Evolutionary conservation across 176 grass and related monocot species (phyloP), one percentile per base, ranked within the genome.

Genomic region (Aegilops umbellulata): DNA sequence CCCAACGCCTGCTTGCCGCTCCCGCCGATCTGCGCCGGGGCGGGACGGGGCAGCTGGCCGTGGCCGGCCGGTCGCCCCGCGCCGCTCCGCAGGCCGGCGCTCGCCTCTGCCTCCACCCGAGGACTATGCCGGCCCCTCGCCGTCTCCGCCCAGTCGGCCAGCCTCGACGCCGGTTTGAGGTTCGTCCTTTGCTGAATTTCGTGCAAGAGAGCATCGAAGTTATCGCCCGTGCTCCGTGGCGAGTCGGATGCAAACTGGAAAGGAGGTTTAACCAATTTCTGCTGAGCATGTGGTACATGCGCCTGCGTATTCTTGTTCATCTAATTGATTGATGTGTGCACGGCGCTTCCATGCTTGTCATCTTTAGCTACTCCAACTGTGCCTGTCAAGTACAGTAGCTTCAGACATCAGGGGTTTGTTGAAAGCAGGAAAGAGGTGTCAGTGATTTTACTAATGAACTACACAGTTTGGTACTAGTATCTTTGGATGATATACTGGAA

Each of bases 61-160:
- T n/a, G 26, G 15, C 15, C 19, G 17, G 58, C 69, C 1, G 5
- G 6, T 14, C 58, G 66, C 41, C 9, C 66, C 10, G 7, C 67
- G 2, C 44, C 34, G 41, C 74, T 74, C 60, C 32, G 57, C 4
- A 3, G 26, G 67, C 13, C 44, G 42, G n/a, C 34, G 65, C 76
- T 84, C 60, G 22, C 44, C 15, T 31, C 13, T 25, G 14, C 25
- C 2, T 34, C 13, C 35, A 22, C 34, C 15, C 66, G 76, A 68
- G 74, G 74, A 68, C 4, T 66, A 65, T 84, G 68, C 67, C 75
- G 85, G 3, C 75, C 85, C 75, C 76, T 87, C 60, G 80, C 67
- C 8, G 80, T 87, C 60, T 84, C 85, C 34, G 85, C 68, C 20
- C 80, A 80, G 51, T 58, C 80, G 5, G 6, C 16, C 60, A 75